phyloP scores from a whole-genome alignment of 768 basidiomycete genomes.

The Lanmaoa pseudosensibilis region DNA sequence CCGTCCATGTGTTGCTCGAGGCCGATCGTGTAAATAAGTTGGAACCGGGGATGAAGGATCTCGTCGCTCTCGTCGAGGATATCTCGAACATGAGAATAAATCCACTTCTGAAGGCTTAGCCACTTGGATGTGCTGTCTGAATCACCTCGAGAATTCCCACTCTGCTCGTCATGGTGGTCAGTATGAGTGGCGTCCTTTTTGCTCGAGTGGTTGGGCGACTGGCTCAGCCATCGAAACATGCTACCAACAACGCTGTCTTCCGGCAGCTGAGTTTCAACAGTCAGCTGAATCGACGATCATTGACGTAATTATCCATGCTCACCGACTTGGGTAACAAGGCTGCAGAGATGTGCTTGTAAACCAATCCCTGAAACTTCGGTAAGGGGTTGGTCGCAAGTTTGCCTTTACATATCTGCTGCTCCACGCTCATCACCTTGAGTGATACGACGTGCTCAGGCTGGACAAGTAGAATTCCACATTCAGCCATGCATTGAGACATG shows the following conservation, averaged over 20 bases:
- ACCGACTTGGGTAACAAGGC: not conserved
- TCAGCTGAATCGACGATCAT: not conserved
- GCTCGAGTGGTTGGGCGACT: too few species aligned
- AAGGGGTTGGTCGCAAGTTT: constrained; percentile 10
- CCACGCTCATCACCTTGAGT: constrained; percentile 43
- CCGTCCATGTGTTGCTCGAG: constrained; percentile 20
- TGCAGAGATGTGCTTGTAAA: not conserved
- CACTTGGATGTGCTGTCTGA: constrained; percentile 5
- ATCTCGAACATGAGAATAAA: constrained; percentile 14
- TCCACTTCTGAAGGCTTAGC: constrained; percentile 14
- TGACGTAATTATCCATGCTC: not conserved
- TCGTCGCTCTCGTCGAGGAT: constrained; percentile 25
- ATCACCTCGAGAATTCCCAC: too few species aligned
- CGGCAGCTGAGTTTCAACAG: not conserved
- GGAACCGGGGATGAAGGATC: constrained; percentile 23
- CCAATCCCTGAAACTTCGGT: constrained; percentile 1
- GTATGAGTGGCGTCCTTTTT: too few species aligned
- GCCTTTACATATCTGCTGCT: constrained; percentile 22
- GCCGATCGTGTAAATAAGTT: constrained; percentile 26
- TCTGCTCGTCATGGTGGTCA: not conserved
- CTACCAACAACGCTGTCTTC: not conserved
- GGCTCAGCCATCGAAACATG: not conserved
- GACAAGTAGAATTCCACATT: constrained; percentile 40
- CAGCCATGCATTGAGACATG: constrained; percentile 36
- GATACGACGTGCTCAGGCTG: constrained; percentile 56